These are phyloP conservation scores for Salvia hispanica DNA, from an alignment of 257 asterid genomes.

Conservation along the genomic window DNA sequence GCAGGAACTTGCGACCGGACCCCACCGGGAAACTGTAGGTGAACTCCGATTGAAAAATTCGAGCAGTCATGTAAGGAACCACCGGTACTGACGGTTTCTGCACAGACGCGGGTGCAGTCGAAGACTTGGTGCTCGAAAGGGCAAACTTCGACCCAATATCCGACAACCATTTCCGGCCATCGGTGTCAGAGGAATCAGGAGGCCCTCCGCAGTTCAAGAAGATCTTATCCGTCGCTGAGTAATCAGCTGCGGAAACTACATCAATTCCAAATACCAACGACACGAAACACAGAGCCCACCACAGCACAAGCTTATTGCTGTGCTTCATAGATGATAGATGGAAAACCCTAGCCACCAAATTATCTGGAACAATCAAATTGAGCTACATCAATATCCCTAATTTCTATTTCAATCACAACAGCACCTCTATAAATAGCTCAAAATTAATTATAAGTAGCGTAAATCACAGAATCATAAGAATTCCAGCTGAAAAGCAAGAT, in stretches of 20 bases:
- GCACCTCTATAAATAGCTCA: slow-evolving; percentile 18
- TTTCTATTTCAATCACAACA: slow-evolving; percentile 1
- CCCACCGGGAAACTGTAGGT: slow-evolving; percentile 86
- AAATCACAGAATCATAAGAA: slow-evolving; percentile 33
- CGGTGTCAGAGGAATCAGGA: slow-evolving; percentile 55
- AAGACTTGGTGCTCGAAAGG: slow-evolving; percentile 45
- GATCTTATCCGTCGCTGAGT: slow-evolving; percentile 67
- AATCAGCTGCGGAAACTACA: slow-evolving; percentile 48
- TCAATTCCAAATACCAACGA: no score
- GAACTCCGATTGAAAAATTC: slow-evolving; percentile 67
- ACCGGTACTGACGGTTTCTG: slow-evolving; percentile 80
- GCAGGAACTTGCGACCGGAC: slow-evolving; percentile 74
- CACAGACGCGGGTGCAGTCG: slow-evolving; percentile 51
- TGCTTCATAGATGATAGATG: slow-evolving; percentile 31
- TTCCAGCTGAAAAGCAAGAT: slow-evolving; percentile 19
- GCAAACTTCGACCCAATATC: slow-evolving; percentile 76
- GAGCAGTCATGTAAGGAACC: slow-evolving; percentile 87
- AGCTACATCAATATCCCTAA: slow-evolving; percentile 21
- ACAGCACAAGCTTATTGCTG: slow-evolving; percentile 13
- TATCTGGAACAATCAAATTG: slow-evolving; percentile 16
- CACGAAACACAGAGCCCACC: slow-evolving; percentile 22
- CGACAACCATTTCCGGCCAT: slow-evolving; percentile 73
- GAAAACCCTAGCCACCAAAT: slow-evolving; percentile 19
- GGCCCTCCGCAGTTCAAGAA: slow-evolving; percentile 89
- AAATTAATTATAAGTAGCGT: not conserved